A percentile compares a stretch with the other conserved stretches of the same genome.
phyloP scores from a whole-genome alignment of 2,329 filamentous ascomycete genomes.

The Calonectria crousiana region DNA sequence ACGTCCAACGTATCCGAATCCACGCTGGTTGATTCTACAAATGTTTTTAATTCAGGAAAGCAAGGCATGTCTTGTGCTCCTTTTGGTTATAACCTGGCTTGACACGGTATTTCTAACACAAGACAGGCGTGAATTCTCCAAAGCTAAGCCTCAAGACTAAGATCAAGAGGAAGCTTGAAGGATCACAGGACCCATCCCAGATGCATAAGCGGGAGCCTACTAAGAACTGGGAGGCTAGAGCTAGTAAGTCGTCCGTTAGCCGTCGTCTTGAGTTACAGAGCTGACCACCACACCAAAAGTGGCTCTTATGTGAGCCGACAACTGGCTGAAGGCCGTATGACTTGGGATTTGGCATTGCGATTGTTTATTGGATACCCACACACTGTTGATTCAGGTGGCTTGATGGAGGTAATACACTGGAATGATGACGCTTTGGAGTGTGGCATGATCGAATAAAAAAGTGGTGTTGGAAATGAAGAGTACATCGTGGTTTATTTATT shows the following conservation, averaged over 20 bases:
- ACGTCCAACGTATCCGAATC: constrained; percentile 38
- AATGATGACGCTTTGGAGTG: not conserved
- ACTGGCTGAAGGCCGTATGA: not conserved
- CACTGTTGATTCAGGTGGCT: not conserved
- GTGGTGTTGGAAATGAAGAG: not conserved
- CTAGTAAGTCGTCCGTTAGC: constrained; percentile 30
- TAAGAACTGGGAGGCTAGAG: constrained; percentile 44
- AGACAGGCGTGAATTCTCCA: not conserved
- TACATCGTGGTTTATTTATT: not conserved
- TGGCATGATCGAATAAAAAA: not conserved
- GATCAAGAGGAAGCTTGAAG: constrained; percentile 38
- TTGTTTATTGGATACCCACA: not conserved
- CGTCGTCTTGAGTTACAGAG: not conserved
- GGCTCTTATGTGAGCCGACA: constrained; percentile 32
- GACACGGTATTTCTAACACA: not conserved
- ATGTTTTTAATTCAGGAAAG: constrained; percentile 30
- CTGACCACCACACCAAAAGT: constrained; percentile 27
- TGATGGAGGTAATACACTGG: not conserved
- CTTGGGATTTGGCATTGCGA: not conserved
- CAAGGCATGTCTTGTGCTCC: constrained; percentile 18
- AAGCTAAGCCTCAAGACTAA: constrained; percentile 39
- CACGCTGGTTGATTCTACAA: constrained; percentile 39
- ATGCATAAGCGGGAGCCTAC: constrained; percentile 33
- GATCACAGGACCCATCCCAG: constrained; percentile 37
- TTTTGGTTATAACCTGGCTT: not conserved